A percentile compares a stretch with the other conserved stretches of the same genome.
phyloP scores from a whole-genome alignment of 2,329 filamentous ascomycete genomes.

The Annulohypoxylon truncatum region DNA sequence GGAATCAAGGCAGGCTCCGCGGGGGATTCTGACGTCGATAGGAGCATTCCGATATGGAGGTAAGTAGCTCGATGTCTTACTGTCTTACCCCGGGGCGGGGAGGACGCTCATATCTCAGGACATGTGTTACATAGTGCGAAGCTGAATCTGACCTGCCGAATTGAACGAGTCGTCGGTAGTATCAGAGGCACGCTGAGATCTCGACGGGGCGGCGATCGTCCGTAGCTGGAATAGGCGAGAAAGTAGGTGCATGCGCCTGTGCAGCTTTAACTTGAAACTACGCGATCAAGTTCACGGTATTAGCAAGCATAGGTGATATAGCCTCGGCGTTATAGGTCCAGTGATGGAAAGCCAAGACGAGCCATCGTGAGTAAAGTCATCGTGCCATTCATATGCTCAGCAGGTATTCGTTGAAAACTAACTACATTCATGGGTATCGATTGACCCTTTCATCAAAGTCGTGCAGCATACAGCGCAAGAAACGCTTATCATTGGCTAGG shows the following conservation, averaged over 20 bases:
- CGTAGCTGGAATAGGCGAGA: conserved; percentile 11
- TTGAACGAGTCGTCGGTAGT: conserved; percentile 28
- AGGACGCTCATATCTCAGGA: conserved; percentile 4
- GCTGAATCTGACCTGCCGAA: conserved; percentile 37
- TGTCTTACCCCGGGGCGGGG: conserved; percentile 9
- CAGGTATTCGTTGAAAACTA: conserved; percentile 17
- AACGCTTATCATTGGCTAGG: conserved; percentile 27
- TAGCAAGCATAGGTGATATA: not conserved
- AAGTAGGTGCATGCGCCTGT: conserved; percentile 19
- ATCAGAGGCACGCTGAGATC: conserved; percentile 28
- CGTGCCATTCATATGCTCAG: conserved; percentile 7
- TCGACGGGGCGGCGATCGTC: conserved; percentile 27
- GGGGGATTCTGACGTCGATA: conserved; percentile 9
- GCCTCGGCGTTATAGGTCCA: not conserved
- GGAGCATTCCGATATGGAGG: conserved; percentile 8
- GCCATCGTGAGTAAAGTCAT: not conserved
- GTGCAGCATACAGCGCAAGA: conserved; percentile 21
- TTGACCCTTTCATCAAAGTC: conserved; percentile 10
- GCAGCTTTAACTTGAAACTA: not conserved
- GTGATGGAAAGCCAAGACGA: not conserved
- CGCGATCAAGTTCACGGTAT: not conserved
- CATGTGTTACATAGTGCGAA: conserved; percentile 32
- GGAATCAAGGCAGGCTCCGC: conserved; percentile 16
- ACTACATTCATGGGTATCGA: conserved; percentile 10
- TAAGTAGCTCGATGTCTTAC: not conserved